Conservation (phyloP, 768 basidiomycete species). For the Termitomyces bulborhizus region DNA sequence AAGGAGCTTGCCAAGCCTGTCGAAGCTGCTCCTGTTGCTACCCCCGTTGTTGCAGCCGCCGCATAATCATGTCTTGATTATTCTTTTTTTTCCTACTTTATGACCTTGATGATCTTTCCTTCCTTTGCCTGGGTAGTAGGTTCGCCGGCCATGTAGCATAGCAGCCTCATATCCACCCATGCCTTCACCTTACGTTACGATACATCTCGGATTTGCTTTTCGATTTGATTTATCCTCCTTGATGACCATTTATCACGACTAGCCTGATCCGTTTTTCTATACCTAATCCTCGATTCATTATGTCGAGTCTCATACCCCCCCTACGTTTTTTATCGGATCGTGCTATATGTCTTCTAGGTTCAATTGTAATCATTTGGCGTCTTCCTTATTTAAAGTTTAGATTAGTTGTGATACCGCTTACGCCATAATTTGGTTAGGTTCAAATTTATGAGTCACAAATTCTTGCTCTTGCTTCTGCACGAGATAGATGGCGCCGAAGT, state of each 20-base stretch:
- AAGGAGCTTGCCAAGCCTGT: slow-evolving; percentile 29
- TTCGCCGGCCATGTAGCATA: background rate
- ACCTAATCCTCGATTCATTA: slow-evolving; percentile 67
- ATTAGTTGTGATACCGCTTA: background rate
- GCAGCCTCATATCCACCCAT: slow-evolving; percentile 15
- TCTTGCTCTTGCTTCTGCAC: slow-evolving; percentile 8
- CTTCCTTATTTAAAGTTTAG: background rate
- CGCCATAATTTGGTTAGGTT: slow-evolving; percentile 11
- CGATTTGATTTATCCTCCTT: slow-evolving; percentile 36
- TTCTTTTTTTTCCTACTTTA: slow-evolving; percentile 24
- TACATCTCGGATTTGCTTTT: slow-evolving; percentile 58
- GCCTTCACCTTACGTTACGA: slow-evolving; percentile 29
- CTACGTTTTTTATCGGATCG: slow-evolving; percentile 52
- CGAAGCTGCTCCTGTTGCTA: slow-evolving; percentile 44
- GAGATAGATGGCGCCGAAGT: slow-evolving; percentile 60
- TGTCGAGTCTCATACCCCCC: slow-evolving; percentile 52
- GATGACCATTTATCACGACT: slow-evolving; percentile 58
- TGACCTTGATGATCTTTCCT: slow-evolving; percentile 35
- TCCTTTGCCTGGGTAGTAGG: slow-evolving; percentile 23
- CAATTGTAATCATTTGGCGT: slow-evolving; percentile 50
- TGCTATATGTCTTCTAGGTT: slow-evolving; percentile 51
- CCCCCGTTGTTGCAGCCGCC: slow-evolving; percentile 71
- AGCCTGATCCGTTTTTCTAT: slow-evolving; percentile 53
- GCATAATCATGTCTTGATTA: slow-evolving; percentile 47
- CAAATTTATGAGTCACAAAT: slow-evolving; percentile 19